Evolutionary conservation across 352 stramenopile species (phyloP), one percentile per base, ranked within the genome.

Genomic region (Globisporangium spiculum): DNA sequence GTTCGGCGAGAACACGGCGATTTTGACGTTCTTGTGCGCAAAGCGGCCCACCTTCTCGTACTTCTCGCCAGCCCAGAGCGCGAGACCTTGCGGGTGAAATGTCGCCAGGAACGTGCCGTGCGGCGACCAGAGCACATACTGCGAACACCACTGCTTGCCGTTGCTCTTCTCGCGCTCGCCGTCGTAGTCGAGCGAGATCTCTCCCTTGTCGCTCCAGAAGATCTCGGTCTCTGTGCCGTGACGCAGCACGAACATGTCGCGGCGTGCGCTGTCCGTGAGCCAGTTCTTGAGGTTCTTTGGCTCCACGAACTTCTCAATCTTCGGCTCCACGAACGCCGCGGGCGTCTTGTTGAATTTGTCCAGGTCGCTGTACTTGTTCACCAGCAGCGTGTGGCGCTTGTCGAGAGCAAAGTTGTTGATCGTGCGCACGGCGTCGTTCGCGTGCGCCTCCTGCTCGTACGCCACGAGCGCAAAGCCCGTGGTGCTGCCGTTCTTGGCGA

Each of bases 1-100:
- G 63, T 98, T 87, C 22, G 96, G 95, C 65, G 86, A 98, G 71
- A 99, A 99, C 20, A 98, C 76, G 6, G 98, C 84, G 36, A 97
- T 84, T 78, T 98, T 97, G 67, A 99, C 97, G 66, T 97, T 97
- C 32, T 91, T 88, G 77, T 98, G 96, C 38, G 95, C 88, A 72
- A 99, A 99, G 22, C 97, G 88, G n/a, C 84, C 94, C n/a, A 98
- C 77, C 77, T 99, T 99, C 69, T 99, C 91, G 78, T 99, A 99
- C 63, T 96, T 93, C 63, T 95, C 84, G 46, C 97, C 97, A 38
- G 94, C 97, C 98, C 98, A 99, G 34, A 99, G 81, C 62, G 98
- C 98, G 52, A 99, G 95, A 61, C 98, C 98, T 67, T 97, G 97
- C 24, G 85, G 84, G 71, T 99, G 97, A 65, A 99, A 98, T n/a